phyloP scores from a whole-genome alignment of 179 eudicot species.

The Heliamphora pulchella region DNA sequence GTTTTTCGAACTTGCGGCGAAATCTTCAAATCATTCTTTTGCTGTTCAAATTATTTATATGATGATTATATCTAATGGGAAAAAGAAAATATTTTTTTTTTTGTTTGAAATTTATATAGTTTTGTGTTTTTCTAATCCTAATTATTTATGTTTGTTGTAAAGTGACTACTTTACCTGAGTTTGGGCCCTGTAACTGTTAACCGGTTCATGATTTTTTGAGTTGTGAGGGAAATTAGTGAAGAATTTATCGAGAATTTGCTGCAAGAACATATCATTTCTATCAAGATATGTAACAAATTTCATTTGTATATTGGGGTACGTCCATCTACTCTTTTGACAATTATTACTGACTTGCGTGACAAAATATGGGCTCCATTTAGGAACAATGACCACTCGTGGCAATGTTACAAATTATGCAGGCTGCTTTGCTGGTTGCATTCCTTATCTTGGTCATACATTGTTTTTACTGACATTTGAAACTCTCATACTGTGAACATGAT shows the following conservation, averaged over 20 bases:
- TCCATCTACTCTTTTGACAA: not conserved
- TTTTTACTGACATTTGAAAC: not conserved
- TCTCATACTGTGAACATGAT: not conserved
- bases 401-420: not conserved
- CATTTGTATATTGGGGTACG: not conserved
- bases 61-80: no score
- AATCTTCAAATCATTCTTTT: not conserved
- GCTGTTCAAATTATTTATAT: not conserved
- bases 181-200: not conserved
- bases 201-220: no score
- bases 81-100: not conserved
- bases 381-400: not conserved
- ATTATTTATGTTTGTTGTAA: not conserved
- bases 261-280: not conserved
- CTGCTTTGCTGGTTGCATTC: constrained; percentile 13
- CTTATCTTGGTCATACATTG: constrained; percentile 1
- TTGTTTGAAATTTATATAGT: no score
- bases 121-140: not conserved
- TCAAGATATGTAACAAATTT: not conserved
- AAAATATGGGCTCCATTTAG: not conserved
- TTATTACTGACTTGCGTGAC: not conserved
- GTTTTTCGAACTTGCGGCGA: not conserved
- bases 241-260: not conserved
- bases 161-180: not conserved
- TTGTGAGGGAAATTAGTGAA: not conserved